Base-by-base conservation (phyloP, 192 early-diverging fungal genomes). In the Pilaira anomala region DNA sequence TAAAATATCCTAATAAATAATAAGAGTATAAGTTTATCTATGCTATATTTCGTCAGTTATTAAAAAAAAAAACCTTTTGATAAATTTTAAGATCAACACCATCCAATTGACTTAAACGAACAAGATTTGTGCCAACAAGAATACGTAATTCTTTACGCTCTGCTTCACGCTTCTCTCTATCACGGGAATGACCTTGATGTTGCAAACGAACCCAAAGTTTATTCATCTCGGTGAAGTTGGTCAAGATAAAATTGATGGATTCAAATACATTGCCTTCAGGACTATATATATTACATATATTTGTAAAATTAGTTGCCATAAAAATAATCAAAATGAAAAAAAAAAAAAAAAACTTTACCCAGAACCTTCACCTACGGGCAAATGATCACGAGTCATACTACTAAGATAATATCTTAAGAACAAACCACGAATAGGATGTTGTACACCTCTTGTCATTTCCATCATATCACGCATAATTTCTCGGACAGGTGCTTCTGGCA, bases 161-260 rank as follows among this genome's bases (percentile, higher is more conserved):
- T 57, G 88, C 83, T 73, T 99, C 97, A 28, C 97, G 80, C 74
- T 92, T 92, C 73, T 97, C 94, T 19, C 93, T 86, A 72, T 99
- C 98, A 8, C 92, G 79, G 42, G 88, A 91, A 69, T 92, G 87
- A 18, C 98, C 98, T 72, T 97, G 94, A 76, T 95, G 91, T 76
- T 99, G 98, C 67, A 99, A 73, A 1, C 98, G 91, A 11, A 99
- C 98, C 98, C 98, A 99, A 16, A 99, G 83, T 79, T 99, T 99
- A 80, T 99, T 99, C 95, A 97, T 99, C 80, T 99, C 98, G 36
- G 94, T 91, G 80, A 98, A 98, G 69, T 99, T 98, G 46, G 91
- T 94, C 39, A 99, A 76, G 62, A 93, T 96, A 67, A 99, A 99
- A 42, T 91, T 85, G 63, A 97, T 96, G 3, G 95, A 93, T 73